Percentiles rank a stretch among this genome's conserved stretches.
phyloP scores from a whole-genome alignment of 2,329 filamentous ascomycete genomes.

The Fusarium foetens region DNA sequence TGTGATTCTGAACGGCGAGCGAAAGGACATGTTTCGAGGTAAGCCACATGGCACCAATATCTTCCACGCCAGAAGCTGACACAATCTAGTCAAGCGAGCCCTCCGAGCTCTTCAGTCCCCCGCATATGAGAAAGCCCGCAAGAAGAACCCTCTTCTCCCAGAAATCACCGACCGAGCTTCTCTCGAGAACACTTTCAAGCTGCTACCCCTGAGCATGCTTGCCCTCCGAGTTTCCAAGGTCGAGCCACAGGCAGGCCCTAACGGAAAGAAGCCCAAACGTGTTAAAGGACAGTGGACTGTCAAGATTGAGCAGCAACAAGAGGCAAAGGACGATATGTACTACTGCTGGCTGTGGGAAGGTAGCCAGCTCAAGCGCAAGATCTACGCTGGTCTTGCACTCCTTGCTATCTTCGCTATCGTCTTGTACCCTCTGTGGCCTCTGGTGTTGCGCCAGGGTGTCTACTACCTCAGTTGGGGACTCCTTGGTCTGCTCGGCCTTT shows the following conservation, averaged over 20 bases:
- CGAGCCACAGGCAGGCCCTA: constrained; percentile 70
- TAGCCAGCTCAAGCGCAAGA: constrained; percentile 90
- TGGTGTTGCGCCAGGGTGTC: constrained; percentile 89
- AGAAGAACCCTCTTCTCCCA: constrained; percentile 90
- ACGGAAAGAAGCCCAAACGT: constrained; percentile 80
- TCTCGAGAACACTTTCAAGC: constrained; percentile 93
- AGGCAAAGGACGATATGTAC: constrained; percentile 86
- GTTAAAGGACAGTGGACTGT: constrained; percentile 98
- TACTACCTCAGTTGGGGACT: constrained; percentile 98
- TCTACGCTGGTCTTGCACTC: constrained; percentile 87
- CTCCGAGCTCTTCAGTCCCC: constrained; percentile 89
- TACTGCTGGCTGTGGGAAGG: constrained; percentile 98
- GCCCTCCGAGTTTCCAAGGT: constrained; percentile 89
- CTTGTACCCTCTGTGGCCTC: constrained; percentile 95
- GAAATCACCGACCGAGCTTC: constrained; percentile 87
- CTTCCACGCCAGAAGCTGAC: constrained; percentile 7
- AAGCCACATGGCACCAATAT: constrained; percentile 37
- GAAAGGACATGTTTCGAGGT: constrained; percentile 99
- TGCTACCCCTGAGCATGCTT: constrained; percentile 92
- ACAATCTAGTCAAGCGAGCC: constrained; percentile 84
- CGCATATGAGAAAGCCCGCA: constrained; percentile 87
- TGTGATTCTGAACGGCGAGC: constrained; percentile 92
- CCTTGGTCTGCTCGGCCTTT: constrained; percentile 87
- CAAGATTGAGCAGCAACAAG: constrained; percentile 94
- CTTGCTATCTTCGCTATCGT: constrained; percentile 87